Percentiles rank a stretch among this genome's conserved stretches.
phyloP scores from a whole-genome alignment of 768 basidiomycete species.

The Auriscalpium orientale region DNA sequence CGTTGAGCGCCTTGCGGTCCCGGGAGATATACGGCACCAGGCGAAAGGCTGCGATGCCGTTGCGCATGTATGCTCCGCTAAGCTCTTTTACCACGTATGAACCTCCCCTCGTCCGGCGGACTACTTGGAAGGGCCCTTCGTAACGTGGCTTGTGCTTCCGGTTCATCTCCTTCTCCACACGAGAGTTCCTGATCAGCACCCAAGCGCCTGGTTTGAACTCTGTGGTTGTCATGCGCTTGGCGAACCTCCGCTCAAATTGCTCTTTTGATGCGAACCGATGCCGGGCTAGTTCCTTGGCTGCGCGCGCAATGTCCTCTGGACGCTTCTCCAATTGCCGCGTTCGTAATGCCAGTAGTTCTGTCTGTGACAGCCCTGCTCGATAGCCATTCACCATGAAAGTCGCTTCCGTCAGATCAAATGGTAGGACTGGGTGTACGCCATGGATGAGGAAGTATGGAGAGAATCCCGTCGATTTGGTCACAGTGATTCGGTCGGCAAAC shows the following conservation, averaged over 20 bases:
- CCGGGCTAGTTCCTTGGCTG: constrained; percentile 13
- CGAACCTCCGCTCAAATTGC: constrained; percentile 20
- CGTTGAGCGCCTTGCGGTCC: background rate
- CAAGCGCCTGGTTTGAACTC: constrained; percentile 26
- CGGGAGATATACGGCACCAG: constrained; percentile 1
- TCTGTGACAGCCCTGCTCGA: constrained; percentile 5
- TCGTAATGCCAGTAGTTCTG: constrained; percentile 17
- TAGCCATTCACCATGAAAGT: constrained; percentile 23
- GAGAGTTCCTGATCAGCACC: constrained; percentile 29
- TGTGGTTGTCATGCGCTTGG: constrained; percentile 13
- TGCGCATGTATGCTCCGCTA: constrained; percentile 7
- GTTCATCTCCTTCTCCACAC: constrained; percentile 22
- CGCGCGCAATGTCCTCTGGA: constrained; percentile 16
- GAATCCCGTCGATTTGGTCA: constrained; percentile 15
- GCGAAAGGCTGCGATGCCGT: constrained; percentile 9
- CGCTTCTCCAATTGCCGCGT: constrained; percentile 21
- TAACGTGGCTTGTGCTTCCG: constrained; percentile 27
- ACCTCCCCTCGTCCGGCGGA: constrained; percentile 16
- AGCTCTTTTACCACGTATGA: constrained; percentile 14
- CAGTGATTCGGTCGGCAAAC: constrained; percentile 20
- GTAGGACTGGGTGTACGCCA: constrained; percentile 23
- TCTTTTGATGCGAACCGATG: constrained; percentile 15
- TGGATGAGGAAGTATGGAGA: constrained; percentile 21
- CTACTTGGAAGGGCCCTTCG: constrained; percentile 30
- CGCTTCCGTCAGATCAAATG: constrained; percentile 25